Conservation (phyloP, 208 protist species). For the Acanthamoeba culbertsoni region DNA sequence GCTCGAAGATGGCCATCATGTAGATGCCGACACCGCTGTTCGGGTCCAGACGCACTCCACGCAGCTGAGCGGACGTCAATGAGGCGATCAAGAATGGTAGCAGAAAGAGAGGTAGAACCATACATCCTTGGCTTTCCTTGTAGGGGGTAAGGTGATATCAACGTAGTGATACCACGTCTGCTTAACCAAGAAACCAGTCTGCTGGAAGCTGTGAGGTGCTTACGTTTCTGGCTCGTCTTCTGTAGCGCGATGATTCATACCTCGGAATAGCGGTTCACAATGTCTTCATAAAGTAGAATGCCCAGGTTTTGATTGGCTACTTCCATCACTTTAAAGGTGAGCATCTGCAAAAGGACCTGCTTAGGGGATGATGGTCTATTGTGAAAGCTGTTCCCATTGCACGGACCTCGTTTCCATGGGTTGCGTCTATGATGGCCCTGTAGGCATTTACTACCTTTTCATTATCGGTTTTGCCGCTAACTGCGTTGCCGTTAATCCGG, state of each 20-base stretch:
- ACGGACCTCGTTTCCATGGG: neutral
- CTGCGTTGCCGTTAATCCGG: neutral
- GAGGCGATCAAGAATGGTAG: neutral
- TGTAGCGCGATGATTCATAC: neutral
- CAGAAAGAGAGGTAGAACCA: neutral
- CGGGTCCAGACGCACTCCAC: no score
- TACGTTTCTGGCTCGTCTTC: no score
- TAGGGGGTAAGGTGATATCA: neutral
- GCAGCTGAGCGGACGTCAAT: no score
- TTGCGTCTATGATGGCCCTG: neutral
- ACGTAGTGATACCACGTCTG: constrained; percentile 22
- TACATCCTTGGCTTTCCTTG: neutral
- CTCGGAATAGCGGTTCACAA: neutral
- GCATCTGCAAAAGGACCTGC: neutral
- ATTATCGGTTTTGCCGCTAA: neutral
- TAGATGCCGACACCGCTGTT: neutral
- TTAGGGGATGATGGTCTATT: neutral
- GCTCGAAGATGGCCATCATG: constrained; percentile 33
- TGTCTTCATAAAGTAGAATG: neutral
- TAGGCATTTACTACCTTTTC: neutral
- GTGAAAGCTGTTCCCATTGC: no score
- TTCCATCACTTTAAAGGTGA: neutral
- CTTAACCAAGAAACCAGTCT: neutral
- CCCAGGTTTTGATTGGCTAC: neutral
- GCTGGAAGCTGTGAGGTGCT: neutral